phyloP scores from a whole-genome alignment of 345 rosid species.

The Arabis hirsuta region DNA sequence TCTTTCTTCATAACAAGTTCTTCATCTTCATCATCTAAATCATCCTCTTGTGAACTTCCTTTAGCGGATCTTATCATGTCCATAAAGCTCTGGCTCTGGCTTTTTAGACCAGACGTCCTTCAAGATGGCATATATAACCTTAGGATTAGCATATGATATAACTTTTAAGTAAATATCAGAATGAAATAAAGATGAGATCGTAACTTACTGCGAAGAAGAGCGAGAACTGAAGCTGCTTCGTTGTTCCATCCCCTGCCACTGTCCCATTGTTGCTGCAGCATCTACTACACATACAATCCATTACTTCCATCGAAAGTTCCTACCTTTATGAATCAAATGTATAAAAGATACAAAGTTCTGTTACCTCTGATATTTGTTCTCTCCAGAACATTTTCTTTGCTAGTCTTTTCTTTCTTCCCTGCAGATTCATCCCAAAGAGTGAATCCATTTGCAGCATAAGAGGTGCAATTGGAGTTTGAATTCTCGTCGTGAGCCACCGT shows the following conservation, averaged over 20 bases:
- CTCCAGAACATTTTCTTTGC: conserved; percentile 61
- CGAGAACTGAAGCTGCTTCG: conserved; percentile 60
- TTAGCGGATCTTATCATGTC: conserved; percentile 79
- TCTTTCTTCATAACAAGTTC: conserved; percentile 62
- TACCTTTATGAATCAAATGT: not conserved
- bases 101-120: conserved; percentile 60
- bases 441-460: conserved; percentile 71
- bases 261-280: conserved; percentile 52
- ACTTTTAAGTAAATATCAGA: not conserved
- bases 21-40: conserved; percentile 61
- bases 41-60: conserved; percentile 58
- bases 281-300: conserved; percentile 15
- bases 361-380: conserved; percentile 38
- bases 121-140: conserved; percentile 4
- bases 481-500: conserved; percentile 37
- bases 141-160: not conserved
- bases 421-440: conserved; percentile 72
- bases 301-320: not conserved
- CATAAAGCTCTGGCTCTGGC: conserved; percentile 80
- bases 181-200: not conserved
- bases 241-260: conserved; percentile 58
- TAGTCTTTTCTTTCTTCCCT: conserved; percentile 67
- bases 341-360: too few relatives aligned
- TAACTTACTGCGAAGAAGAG: conserved; percentile 65
- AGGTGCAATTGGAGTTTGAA: conserved; percentile 60